Evolutionary conservation across 2,329 filamentous ascomycete genomes (phyloP).

Genomic region (Botryotinia calthae): DNA sequence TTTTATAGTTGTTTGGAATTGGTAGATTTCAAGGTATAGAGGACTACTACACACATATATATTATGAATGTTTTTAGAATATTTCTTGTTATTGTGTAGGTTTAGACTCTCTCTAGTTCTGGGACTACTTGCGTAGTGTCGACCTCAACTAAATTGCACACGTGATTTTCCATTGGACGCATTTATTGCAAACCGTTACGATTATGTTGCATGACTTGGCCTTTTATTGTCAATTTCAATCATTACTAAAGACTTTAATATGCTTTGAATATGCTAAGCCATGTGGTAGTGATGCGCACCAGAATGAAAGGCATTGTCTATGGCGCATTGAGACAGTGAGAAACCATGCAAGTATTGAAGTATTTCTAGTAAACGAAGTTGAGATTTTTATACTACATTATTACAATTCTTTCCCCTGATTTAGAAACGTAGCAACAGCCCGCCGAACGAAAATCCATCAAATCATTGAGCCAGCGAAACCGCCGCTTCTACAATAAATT

Average conservation of each 20-base stretch:
- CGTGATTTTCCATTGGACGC: background rate
- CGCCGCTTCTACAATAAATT: slow-evolving; percentile 42
- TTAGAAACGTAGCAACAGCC: background rate
- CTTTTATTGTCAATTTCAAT: fast-evolving
- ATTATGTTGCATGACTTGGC: background rate
- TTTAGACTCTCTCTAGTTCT: background rate
- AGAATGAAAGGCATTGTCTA: background rate
- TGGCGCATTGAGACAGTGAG: no score
- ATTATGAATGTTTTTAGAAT: background rate
- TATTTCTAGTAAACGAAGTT: background rate
- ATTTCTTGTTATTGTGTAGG: background rate
- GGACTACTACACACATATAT: no score
- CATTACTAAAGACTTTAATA: background rate
- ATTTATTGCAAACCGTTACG: background rate
- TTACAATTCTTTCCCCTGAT: background rate
- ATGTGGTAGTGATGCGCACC: background rate
- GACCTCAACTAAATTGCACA: background rate
- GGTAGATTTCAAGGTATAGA: background rate
- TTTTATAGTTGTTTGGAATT: no score
- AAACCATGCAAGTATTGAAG: no score
- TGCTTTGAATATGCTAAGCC: background rate
- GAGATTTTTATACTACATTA: background rate
- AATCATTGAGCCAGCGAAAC: slow-evolving; percentile 31
- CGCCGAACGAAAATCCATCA: background rate
- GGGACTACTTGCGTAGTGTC: background rate